These are phyloP conservation scores for Ajuga chamaepitys DNA, from an alignment of 257 asterid genomes.

Conservation along the genomic window DNA sequence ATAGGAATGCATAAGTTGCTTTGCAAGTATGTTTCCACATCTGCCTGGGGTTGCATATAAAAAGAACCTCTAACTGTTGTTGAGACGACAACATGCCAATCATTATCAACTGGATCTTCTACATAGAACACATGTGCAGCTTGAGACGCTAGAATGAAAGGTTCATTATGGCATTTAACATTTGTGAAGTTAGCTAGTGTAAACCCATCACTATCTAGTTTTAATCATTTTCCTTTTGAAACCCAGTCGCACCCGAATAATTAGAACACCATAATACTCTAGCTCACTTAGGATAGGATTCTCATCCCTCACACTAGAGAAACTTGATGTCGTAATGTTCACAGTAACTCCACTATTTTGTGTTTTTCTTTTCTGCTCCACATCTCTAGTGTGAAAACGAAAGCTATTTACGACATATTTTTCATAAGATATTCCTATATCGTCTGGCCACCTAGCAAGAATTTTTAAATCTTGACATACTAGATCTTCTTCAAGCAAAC, in stretches of 20 bases:
- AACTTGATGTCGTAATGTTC: not conserved
- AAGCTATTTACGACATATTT: not conserved
- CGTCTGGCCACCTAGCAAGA: not conserved
- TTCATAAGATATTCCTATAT: not conserved
- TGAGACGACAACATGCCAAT: not conserved
- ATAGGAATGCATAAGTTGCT: no score
- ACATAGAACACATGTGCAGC: conserved; percentile 6
- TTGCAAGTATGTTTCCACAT: no score
- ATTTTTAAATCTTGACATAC: no score
- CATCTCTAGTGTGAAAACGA: not conserved
- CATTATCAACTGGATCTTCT: not conserved
- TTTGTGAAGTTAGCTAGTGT: not conserved
- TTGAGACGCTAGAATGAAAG: not conserved
- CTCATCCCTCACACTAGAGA: not conserved
- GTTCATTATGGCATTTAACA: no score
- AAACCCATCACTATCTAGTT: conserved; percentile 1
- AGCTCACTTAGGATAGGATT: not conserved
- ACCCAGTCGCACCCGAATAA: no score
- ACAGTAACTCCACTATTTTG: conserved; percentile 3
- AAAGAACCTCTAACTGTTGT: not conserved
- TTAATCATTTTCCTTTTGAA: not conserved
- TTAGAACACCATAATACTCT: no score
- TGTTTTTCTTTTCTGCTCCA: not conserved
- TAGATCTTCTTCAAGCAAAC: not conserved
- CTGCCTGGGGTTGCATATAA: not conserved